These are phyloP conservation scores for Drechslera avenae DNA, from an alignment of 2,329 filamentous ascomycete genomes.

Conservation along the genomic window DNA sequence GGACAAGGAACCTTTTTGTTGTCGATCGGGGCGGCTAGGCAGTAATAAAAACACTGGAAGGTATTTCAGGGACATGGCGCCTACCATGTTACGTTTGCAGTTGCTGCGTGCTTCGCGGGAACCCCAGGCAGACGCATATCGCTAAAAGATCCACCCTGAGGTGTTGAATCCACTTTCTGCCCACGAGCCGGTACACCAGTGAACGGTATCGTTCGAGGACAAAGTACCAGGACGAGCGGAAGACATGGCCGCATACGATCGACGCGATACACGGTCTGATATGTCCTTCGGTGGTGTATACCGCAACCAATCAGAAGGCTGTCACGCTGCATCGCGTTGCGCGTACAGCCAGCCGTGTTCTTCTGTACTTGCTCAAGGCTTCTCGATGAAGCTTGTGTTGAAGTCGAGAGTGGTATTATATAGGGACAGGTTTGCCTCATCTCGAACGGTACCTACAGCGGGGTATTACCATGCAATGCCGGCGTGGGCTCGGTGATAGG, in stretches of 20 bases:
- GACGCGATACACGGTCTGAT: not conserved
- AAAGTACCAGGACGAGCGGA: constrained; percentile 2
- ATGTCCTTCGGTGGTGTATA: not conserved
- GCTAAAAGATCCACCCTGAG: not conserved
- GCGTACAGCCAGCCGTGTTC: too few relatives aligned
- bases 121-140: not conserved
- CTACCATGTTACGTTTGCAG: not conserved
- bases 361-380: too few relatives aligned
- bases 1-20: too few relatives aligned
- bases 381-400: too few relatives aligned
- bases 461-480: too few relatives aligned
- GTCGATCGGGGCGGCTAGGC: too few relatives aligned
- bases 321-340: not conserved
- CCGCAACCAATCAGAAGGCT: not conserved
- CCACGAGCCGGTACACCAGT: constrained; percentile 2
- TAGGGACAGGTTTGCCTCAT: too few relatives aligned
- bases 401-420: too few relatives aligned
- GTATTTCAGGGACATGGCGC: too few relatives aligned
- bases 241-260: constrained; percentile 4
- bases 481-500: too few relatives aligned
- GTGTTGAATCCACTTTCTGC: not conserved
- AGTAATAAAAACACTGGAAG: too few relatives aligned
- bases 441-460: too few relatives aligned
- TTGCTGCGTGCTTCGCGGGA: not conserved
- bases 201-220: not conserved